Percentiles rank a stretch among this genome's conserved stretches.
These are phyloP conservation scores for Microcyclosporella mali DNA, from an alignment of 2,329 filamentous ascomycete genomes.

Conservation along the genomic window DNA sequence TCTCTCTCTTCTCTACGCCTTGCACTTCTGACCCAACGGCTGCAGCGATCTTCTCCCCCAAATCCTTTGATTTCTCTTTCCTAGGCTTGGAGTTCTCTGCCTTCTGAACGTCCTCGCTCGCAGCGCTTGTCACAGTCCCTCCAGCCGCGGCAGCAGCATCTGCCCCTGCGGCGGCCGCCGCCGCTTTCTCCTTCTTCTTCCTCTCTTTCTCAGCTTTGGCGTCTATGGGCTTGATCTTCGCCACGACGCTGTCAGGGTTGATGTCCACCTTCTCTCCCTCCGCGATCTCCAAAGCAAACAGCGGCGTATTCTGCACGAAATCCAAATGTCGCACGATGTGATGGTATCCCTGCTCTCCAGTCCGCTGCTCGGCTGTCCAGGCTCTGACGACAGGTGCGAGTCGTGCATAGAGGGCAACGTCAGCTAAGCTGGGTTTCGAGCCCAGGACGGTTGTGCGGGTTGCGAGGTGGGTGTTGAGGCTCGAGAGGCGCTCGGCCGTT, in stretches of 20 bases:
- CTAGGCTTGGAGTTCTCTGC: slow-evolving; percentile 31
- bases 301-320: slow-evolving; percentile 83
- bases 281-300: slow-evolving; percentile 62
- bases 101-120: slow-evolving; percentile 43
- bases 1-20: slow-evolving; percentile 48
- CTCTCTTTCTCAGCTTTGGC: slow-evolving; percentile 94
- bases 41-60: slow-evolving; percentile 45
- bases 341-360: slow-evolving; percentile 80
- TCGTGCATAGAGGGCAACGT: slow-evolving; percentile 74
- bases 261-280: slow-evolving; percentile 71
- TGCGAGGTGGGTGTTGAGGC: slow-evolving; percentile 80
- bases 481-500: slow-evolving; percentile 60
- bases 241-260: slow-evolving; percentile 72
- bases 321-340: slow-evolving; percentile 88
- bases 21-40: slow-evolving; percentile 40
- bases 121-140: slow-evolving; percentile 38
- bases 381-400: slow-evolving; percentile 68
- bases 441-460: slow-evolving; percentile 85
- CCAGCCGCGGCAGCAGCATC: slow-evolving; percentile 42
- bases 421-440: slow-evolving; percentile 80
- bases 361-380: slow-evolving; percentile 81
- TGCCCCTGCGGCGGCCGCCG: slow-evolving; percentile 47
- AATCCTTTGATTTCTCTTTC: slow-evolving; percentile 39
- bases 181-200: slow-evolving; percentile 84
- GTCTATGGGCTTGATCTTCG: slow-evolving; percentile 82